phyloP scores from a whole-genome alignment of 768 basidiomycete genomes.

The Megacollybia marginata region DNA sequence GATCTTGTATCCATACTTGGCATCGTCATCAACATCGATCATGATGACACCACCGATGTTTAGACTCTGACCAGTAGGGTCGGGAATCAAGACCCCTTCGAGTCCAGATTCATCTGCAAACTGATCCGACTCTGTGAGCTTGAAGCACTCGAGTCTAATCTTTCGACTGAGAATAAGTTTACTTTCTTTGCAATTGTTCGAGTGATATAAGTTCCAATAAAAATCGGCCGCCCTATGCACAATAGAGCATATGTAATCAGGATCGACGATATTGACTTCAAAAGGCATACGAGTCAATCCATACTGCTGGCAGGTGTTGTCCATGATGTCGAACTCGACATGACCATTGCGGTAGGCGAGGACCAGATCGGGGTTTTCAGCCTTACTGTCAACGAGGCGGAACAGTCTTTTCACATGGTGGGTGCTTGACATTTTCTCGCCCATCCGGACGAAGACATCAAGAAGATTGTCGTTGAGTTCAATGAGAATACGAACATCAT shows the following conservation, averaged over 20 bases:
- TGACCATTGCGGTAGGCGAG: conserved; percentile 6
- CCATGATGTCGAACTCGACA: conserved; percentile 1
- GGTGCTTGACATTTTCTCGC: neutral
- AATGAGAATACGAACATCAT: neutral
- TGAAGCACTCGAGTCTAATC: neutral
- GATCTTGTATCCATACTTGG: conserved; percentile 15
- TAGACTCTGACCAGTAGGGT: conserved; percentile 14
- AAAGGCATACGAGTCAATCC: conserved; percentile 1
- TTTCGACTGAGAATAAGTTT: neutral
- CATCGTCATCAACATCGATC: conserved; percentile 9
- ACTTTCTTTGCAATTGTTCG: too few relatives aligned
- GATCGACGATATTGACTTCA: neutral
- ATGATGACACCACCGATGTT: conserved; percentile 9
- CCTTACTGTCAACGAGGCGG: neutral
- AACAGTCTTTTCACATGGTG: neutral
- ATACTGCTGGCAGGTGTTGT: neutral
- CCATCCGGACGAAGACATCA: neutral
- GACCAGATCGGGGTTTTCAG: neutral
- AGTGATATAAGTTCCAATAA: conserved; percentile 2
- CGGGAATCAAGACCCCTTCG: neutral
- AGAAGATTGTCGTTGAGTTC: neutral
- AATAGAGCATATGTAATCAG: neutral
- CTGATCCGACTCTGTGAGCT: conserved; percentile 1
- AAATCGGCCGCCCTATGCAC: neutral
- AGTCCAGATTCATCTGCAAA: conserved; percentile 1